Conservation (phyloP, 345 rosid species). For the Gossypium sturtianum region DNA sequence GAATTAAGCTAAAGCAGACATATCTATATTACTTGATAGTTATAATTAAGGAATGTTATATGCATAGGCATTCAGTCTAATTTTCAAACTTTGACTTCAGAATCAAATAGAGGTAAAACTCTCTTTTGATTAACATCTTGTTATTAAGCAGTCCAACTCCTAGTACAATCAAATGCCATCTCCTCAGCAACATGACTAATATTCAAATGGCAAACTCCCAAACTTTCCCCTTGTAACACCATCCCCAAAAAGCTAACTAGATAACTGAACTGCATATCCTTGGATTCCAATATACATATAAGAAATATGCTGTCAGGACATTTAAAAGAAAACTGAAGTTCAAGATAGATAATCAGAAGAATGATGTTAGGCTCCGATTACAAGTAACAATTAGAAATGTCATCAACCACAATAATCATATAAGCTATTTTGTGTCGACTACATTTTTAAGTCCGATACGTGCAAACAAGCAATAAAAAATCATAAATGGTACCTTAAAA, state of each 20-base stretch:
- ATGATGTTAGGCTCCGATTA: background rate
- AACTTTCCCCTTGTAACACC: background rate
- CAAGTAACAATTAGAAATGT: background rate
- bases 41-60: background rate
- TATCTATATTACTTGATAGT: background rate
- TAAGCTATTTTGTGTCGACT: background rate
- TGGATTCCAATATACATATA: background rate
- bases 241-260: background rate
- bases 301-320: background rate
- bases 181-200: background rate
- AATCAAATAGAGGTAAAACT: background rate
- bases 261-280: background rate
- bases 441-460: background rate
- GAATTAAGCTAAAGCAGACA: background rate
- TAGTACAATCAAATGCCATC: background rate
- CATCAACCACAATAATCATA: background rate
- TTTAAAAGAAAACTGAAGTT: background rate
- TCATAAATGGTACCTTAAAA: conserved; percentile 57
- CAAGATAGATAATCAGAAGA: background rate
- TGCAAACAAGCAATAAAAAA: background rate
- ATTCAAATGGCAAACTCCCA: background rate
- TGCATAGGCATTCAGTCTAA: background rate
- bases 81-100: background rate
- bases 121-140: background rate
- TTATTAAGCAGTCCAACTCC: background rate